Conservation (phyloP, 139 green algal species). For the Dunaliella primolecta region DNA sequence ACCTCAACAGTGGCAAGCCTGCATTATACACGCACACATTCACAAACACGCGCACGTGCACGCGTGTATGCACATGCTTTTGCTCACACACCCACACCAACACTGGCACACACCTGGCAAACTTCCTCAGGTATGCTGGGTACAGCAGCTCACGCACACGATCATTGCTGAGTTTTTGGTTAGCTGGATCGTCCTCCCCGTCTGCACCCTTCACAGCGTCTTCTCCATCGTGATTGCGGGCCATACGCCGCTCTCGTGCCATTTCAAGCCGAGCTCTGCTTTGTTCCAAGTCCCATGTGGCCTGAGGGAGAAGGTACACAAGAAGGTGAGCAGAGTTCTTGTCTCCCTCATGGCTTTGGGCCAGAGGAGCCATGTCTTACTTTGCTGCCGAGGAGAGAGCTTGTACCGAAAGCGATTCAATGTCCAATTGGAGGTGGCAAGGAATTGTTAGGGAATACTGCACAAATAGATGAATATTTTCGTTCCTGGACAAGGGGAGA, state of each 20-base stretch:
- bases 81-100: neutral
- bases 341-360: too few relatives aligned
- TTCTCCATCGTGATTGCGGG: conserved; percentile 11
- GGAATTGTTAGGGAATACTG: too few relatives aligned
- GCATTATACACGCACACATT: neutral
- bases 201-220: neutral
- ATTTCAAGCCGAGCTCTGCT: conserved; percentile 13
- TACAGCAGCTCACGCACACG: neutral
- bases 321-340: too few relatives aligned
- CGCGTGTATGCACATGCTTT: neutral
- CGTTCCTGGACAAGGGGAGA: too few relatives aligned
- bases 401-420: too few relatives aligned
- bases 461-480: too few relatives aligned
- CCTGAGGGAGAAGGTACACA: too few relatives aligned
- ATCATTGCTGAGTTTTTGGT: neutral
- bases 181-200: neutral
- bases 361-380: too few relatives aligned
- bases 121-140: neutral
- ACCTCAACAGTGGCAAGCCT: too few relatives aligned
- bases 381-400: too few relatives aligned
- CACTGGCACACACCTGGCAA: neutral
- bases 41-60: neutral
- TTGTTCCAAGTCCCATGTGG: conserved; percentile 30
- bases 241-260: conserved; percentile 20
- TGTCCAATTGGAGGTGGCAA: too few relatives aligned